Base-by-base conservation (phyloP, 1,139 yeast genomes). In the Yamadazyma oceani region DNA sequence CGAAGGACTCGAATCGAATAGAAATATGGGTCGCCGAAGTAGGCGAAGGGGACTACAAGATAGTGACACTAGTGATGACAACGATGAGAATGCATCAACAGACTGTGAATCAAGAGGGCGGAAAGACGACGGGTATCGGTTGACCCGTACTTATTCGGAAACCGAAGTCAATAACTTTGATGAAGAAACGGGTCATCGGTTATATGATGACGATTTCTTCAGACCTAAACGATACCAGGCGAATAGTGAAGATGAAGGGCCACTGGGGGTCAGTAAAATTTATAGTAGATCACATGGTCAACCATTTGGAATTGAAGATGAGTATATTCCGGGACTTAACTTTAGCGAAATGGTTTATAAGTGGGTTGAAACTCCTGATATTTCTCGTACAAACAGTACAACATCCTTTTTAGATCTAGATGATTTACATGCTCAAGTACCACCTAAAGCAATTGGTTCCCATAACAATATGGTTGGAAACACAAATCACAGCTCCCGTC, bases 271-370 rank as follows among this genome's bases (percentile, higher is more conserved):
- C 4, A 32, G 38, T 8, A 46, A 45, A 44, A 53, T 68, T 11
- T 66, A 66, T 43, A 55, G 69, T 17, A 41, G 55, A 21, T 45
- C 51, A 3, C 48, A 48, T 39, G 48, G 51, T 10, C 27, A 36
- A 17, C 43, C 45, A n/a, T 50, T 59, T 27, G 87, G 85, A 1
- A 63, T 82, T 46, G 83, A 80, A 50, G 90, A 83, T 55, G 90
- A 84, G 51, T 83, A 82, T 50, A 73, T 83, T 12, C 89, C 89
- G 0, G 85, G 82, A 19, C 62, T 83, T 30, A 78, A 75, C 46
- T 78, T 77, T 49, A 66, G 71, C 14, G 68, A 69, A 31, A 60
- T 67, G 57, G 51, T 70, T 2, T 61, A 60, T 45, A 55, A 60
- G 37, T 71, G 77, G 77, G 36, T 36, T 24, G 50, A 45, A 24